These are phyloP conservation scores for Fusarium luffae DNA, from an alignment of 2,329 filamentous ascomycete species.

Conservation along the genomic window DNA sequence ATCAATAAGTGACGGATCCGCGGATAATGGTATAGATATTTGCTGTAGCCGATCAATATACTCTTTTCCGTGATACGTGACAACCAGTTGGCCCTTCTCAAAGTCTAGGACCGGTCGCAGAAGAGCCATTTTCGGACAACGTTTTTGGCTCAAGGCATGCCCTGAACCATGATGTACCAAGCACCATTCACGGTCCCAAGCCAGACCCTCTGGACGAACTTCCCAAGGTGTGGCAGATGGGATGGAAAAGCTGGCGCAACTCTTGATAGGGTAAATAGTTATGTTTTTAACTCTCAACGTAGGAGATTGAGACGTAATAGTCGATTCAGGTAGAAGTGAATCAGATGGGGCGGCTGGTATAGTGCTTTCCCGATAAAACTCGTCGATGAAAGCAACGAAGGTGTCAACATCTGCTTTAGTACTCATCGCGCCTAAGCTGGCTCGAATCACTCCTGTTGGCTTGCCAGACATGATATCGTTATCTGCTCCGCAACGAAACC, in stretches of 20 bases:
- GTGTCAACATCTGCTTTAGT: constrained; percentile 76
- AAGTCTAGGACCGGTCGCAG: constrained; percentile 82
- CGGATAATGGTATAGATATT: constrained; percentile 72
- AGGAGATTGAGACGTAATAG: not conserved
- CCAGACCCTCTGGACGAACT: constrained; percentile 82
- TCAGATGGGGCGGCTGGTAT: not conserved
- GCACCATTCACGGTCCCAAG: constrained; percentile 98
- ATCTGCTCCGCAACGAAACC: constrained; percentile 85
- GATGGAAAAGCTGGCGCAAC: constrained; percentile 83
- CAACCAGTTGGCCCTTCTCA: constrained; percentile 69
- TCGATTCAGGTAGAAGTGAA: not conserved
- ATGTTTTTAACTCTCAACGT: constrained; percentile 67
- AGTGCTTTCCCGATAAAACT: constrained; percentile 60
- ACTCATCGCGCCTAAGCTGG: constrained; percentile 92
- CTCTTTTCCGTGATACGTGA: constrained; percentile 61
- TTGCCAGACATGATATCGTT: constrained; percentile 85
- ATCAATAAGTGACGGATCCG: constrained; percentile 69
- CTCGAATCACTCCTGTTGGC: constrained; percentile 86
- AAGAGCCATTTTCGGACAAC: constrained; percentile 87
- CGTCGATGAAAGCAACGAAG: constrained; percentile 77
- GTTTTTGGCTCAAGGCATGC: constrained; percentile 87
- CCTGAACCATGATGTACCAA: constrained; percentile 88
- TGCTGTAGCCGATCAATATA: constrained; percentile 46
- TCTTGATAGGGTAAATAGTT: constrained; percentile 92
- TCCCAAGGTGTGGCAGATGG: constrained; percentile 76